Percentiles rank a stretch among this genome's conserved stretches.
These are phyloP conservation scores for Ceratocystis cacaofunesta DNA, from an alignment of 2,329 filamentous ascomycete genomes.

Conservation along the genomic window DNA sequence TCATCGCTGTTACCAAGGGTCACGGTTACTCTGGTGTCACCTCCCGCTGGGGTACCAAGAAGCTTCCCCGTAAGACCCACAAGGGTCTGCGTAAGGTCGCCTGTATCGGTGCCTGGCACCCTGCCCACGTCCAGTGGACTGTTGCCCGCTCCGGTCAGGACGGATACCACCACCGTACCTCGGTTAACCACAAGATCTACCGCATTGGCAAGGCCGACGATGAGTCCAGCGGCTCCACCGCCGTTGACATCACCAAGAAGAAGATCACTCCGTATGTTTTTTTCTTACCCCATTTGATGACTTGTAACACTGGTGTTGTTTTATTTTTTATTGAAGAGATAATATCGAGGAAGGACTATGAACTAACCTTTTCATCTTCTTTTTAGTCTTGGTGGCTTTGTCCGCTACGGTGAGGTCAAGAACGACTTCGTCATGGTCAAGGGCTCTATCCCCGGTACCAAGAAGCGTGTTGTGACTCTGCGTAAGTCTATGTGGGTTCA, in stretches of 20 bases:
- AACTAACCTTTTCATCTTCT: slow-evolving; percentile 24
- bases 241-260: slow-evolving; percentile 98
- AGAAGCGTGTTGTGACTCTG: slow-evolving; percentile 98
- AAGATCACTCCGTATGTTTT: slow-evolving; percentile 90
- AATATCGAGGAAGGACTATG: neutral
- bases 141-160: slow-evolving; percentile 99
- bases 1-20: slow-evolving; percentile 99
- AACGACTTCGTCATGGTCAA: slow-evolving; percentile 98
- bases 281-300: neutral
- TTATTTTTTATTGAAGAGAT: no score
- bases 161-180: slow-evolving; percentile 99
- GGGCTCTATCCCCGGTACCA: slow-evolving; percentile 92
- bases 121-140: slow-evolving; percentile 99
- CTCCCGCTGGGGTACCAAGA: slow-evolving; percentile 98
- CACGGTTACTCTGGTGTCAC: slow-evolving; percentile 98
- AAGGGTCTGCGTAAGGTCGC: slow-evolving; percentile 99
- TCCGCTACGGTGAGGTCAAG: slow-evolving; percentile 97
- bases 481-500: slow-evolving; percentile 98
- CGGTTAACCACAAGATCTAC: slow-evolving; percentile 99
- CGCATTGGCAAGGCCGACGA: slow-evolving; percentile 86
- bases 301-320: no score
- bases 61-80: slow-evolving; percentile 99
- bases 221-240: slow-evolving; percentile 84
- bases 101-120: slow-evolving; percentile 99
- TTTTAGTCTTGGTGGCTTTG: slow-evolving; percentile 87